Conservation (phyloP, 2,329 filamentous ascomycete genomes). For the Leptosphaerulina australis region DNA sequence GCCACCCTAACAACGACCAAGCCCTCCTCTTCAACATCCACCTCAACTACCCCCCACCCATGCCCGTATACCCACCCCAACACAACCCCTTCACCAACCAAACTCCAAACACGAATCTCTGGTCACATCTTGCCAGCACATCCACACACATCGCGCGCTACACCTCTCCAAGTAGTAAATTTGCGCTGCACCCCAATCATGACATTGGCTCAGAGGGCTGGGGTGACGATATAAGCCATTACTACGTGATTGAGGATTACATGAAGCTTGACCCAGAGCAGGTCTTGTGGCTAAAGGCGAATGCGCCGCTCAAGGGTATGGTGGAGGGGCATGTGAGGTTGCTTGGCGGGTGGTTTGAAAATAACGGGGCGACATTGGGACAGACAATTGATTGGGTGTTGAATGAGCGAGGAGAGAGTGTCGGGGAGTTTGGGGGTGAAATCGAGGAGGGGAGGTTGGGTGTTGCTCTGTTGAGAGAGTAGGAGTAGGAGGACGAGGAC, state of each 20-base stretch:
- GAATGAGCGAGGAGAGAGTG: constrained; percentile 60
- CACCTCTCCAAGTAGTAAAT: constrained; percentile 50
- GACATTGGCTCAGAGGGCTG: constrained; percentile 65
- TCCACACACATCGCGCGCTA: constrained; percentile 46
- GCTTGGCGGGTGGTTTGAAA: constrained; percentile 63
- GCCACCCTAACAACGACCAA: constrained; percentile 57
- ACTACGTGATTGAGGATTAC: constrained; percentile 69
- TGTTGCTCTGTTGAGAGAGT: constrained; percentile 52
- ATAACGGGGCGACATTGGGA: constrained; percentile 67
- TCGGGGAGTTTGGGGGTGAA: constrained; percentile 65
- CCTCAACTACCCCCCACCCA: constrained; percentile 55
- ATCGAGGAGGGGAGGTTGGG: constrained; percentile 74
- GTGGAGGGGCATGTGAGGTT: constrained; percentile 61
- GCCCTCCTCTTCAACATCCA: constrained; percentile 61
- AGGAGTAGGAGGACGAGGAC: not conserved
- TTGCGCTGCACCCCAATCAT: constrained; percentile 55
- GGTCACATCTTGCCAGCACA: constrained; percentile 48
- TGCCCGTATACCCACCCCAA: constrained; percentile 38
- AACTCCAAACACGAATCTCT: constrained; percentile 31
- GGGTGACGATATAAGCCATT: constrained; percentile 68
- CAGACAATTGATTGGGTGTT: constrained; percentile 65
- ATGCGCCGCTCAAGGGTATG: constrained; percentile 62
- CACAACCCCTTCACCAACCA: constrained; percentile 40
- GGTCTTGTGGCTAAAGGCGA: constrained; percentile 62
- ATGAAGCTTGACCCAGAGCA: constrained; percentile 67